Conservation (phyloP, 164 flowering plant species). For the Vitis rotundifolia region DNA sequence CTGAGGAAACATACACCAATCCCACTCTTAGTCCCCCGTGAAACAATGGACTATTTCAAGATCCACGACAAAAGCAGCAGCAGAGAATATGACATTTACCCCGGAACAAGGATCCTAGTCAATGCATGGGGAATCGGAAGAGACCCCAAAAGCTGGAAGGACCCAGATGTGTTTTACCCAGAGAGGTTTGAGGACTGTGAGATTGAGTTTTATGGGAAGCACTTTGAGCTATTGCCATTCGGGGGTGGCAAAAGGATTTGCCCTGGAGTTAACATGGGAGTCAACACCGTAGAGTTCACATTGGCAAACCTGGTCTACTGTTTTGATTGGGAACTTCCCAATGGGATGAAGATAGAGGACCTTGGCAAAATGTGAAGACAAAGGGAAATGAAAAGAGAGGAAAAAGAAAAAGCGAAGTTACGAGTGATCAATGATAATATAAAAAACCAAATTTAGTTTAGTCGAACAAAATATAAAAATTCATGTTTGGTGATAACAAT, state of each 20-base stretch:
- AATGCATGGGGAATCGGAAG: slow-evolving; percentile 1
- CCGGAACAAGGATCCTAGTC: neutral
- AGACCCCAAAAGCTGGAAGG: neutral
- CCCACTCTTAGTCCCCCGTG: neutral
- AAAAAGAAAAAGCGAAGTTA: no score
- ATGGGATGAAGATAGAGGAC: slow-evolving; percentile 1
- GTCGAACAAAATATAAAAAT: no score
- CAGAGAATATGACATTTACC: neutral
- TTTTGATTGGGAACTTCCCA: slow-evolving; percentile 6
- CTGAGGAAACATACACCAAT: neutral
- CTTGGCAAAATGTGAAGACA: neutral
- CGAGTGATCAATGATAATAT: no score
- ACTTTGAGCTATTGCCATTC: neutral
- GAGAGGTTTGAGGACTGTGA: neutral
- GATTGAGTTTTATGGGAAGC: neutral
- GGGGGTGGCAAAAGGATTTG: neutral
- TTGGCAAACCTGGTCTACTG: neutral
- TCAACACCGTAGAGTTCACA: neutral
- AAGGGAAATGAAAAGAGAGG: no score
- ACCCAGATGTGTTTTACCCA: neutral
- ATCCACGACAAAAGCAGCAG: neutral
- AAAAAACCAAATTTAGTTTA: no score
- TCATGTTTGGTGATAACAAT: no score
- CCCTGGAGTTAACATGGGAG: neutral
- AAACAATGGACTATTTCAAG: neutral